phyloP scores from a whole-genome alignment of 2,329 filamentous ascomycete genomes.

The Fusarium sulawesiense region DNA sequence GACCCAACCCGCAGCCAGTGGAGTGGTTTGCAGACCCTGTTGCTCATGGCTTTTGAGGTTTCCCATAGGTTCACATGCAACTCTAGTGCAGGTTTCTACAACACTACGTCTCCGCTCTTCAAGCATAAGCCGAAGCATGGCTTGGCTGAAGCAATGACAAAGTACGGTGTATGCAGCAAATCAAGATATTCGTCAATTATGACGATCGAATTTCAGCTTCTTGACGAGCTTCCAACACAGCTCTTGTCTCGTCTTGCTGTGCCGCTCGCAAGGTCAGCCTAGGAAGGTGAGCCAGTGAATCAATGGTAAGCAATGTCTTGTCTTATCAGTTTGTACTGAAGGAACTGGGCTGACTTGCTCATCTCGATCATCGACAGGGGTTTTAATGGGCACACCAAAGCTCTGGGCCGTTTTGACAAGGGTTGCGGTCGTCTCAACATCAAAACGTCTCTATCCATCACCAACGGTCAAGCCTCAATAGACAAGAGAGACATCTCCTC shows the following conservation, averaged over 20 bases:
- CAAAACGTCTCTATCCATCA: conserved; percentile 5
- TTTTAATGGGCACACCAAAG: conserved; percentile 18
- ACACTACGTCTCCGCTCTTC: conserved; percentile 2
- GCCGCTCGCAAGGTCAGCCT: not conserved
- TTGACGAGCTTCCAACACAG: not conserved
- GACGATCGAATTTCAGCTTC: conserved; percentile 12
- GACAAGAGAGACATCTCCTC: not conserved
- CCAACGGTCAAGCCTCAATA: conserved; percentile 20
- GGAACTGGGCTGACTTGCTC: conserved; percentile 4
- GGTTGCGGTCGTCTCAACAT: conserved; percentile 2
- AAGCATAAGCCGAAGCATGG: conserved; percentile 9
- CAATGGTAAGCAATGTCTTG: conserved; percentile 15
- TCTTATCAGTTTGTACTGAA: not conserved
- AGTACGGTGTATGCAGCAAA: conserved; percentile 12
- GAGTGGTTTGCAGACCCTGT: conserved; percentile 22
- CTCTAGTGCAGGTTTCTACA: conserved; percentile 10
- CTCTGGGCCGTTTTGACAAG: conserved; percentile 21
- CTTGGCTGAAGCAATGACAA: conserved; percentile 16
- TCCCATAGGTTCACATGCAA: conserved; percentile 19
- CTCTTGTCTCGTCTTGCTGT: not conserved
- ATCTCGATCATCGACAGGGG: conserved; percentile 27
- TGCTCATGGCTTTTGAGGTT: conserved; percentile 4
- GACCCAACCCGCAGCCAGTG: conserved; percentile 22
- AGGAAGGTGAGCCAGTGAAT: not conserved
- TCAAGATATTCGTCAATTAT: conserved; percentile 12